Percentiles rank a stretch among this genome's conserved stretches.
phyloP scores from a whole-genome alignment of 306 rosid genomes.

The Casuarina cunninghamiana region DNA sequence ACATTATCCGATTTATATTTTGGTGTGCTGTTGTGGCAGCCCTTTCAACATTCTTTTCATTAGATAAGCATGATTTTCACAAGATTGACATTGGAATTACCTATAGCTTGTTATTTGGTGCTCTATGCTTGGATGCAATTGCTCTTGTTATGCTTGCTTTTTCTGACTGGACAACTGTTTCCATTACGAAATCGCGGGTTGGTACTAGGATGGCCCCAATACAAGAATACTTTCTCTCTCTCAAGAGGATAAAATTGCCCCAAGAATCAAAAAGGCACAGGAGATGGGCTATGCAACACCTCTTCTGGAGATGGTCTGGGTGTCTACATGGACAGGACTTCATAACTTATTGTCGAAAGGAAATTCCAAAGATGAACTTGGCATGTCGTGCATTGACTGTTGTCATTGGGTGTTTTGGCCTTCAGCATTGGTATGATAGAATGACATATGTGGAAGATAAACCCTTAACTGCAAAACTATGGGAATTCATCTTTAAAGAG shows the following conservation, averaged over 20 bases:
- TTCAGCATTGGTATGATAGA: too few relatives aligned
- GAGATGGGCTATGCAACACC: neutral
- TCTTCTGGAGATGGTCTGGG: conserved; percentile 41
- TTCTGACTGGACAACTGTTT: conserved; percentile 34
- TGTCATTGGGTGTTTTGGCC: too few relatives aligned
- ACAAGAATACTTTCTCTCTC: accelerated
- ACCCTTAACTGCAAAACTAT: neutral
- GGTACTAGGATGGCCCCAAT: too few relatives aligned
- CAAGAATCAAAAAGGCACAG: neutral
- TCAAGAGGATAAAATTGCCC: conserved; percentile 9
- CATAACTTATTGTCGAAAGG: conserved; percentile 31
- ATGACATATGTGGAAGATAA: too few relatives aligned
- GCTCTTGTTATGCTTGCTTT: conserved; percentile 21
- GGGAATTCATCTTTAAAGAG: neutral
- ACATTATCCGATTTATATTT: conserved; percentile 3
- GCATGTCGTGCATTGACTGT: too few relatives aligned
- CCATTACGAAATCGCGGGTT: neutral
- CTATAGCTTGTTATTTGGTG: conserved; percentile 38
- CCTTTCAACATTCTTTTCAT: neutral
- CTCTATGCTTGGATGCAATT: conserved; percentile 32
- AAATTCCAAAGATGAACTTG: neutral
- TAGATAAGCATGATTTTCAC: conserved; percentile 13
- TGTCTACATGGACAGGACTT: conserved; percentile 23
- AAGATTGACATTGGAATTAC: conserved; percentile 30
- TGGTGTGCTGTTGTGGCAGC: conserved; percentile 1